Evolutionary conservation across 1,139 yeast genomes (phyloP).

Genomic region (Wickerhamomyces sp.): DNA sequence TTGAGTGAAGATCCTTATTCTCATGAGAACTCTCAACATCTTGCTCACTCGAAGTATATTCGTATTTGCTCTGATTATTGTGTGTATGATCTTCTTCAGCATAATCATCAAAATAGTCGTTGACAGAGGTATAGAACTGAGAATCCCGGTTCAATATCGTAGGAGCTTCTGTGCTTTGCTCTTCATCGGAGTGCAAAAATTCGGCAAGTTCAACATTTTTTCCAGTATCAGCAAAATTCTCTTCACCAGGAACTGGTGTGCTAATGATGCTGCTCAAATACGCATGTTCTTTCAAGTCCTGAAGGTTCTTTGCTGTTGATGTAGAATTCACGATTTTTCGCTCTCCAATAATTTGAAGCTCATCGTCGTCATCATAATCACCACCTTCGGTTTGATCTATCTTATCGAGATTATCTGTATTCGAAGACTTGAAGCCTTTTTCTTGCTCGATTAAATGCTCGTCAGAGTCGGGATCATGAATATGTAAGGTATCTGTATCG

Average conservation of each 20-base stretch:
- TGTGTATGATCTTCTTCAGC: conserved; percentile 12
- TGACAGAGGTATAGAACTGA: conserved; percentile 20
- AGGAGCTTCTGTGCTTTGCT: neutral
- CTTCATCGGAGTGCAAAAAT: neutral
- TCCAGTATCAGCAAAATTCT: neutral
- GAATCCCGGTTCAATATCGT: conserved; percentile 15
- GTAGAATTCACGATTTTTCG: neutral
- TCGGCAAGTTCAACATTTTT: neutral
- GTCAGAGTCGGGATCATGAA: conserved; percentile 10
- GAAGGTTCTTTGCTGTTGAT: conserved; percentile 6
- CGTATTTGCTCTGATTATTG: too few species aligned
- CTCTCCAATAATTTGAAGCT: conserved; percentile 2
- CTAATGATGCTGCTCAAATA: conserved; percentile 19
- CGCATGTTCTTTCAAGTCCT: conserved; percentile 17
- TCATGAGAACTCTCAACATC: neutral
- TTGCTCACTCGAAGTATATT: too few species aligned
- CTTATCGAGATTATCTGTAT: neutral
- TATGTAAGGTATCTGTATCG: conserved; percentile 23
- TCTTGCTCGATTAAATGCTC: neutral
- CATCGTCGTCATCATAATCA: neutral
- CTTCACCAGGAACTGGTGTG: conserved; percentile 15
- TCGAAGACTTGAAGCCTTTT: neutral
- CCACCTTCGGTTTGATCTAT: neutral
- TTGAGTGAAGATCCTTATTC: neutral
- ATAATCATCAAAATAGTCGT: conserved; percentile 24